Conservation (phyloP, 305 asterid species). For the Withania somnifera region DNA sequence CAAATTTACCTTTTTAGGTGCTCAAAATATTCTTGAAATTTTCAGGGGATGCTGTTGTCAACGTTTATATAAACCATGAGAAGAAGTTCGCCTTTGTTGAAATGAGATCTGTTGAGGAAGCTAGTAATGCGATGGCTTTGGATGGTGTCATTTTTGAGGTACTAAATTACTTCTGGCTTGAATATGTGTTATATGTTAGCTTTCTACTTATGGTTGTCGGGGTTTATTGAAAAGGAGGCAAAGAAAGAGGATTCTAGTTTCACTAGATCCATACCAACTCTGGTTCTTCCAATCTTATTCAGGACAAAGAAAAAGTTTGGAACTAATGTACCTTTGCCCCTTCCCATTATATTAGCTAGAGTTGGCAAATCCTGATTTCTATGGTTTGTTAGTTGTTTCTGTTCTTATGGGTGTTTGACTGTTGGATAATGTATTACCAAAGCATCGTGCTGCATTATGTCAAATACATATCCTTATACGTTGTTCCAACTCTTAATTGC, state of each 20-base stretch:
- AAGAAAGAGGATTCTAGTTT: not conserved
- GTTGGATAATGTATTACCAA: not conserved
- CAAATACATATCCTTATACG: not conserved
- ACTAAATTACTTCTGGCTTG: not conserved
- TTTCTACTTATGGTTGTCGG: not conserved
- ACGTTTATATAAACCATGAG: slow-evolving; percentile 92
- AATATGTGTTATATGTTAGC: not conserved
- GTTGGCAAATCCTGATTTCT: not conserved
- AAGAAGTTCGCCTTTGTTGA: slow-evolving; percentile 95
- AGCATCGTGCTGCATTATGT: not conserved
- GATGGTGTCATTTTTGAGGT: slow-evolving; percentile 98
- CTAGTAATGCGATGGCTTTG: slow-evolving; percentile 95
- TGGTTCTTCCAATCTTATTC: not conserved
- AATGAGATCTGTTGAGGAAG: slow-evolving; percentile 98
- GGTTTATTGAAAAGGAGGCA: not conserved
- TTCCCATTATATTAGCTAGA: not conserved
- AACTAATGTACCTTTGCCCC: not conserved
- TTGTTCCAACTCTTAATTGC: not conserved
- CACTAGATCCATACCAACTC: not conserved
- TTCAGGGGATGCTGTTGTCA: slow-evolving; percentile 95
- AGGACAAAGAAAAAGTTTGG: not conserved
- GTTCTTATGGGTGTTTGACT: not conserved
- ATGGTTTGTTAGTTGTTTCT: not conserved
- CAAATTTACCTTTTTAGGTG: not conserved
- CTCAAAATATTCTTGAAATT: slow-evolving; percentile 1